Evolutionary conservation across 2,329 filamentous ascomycete genomes (phyloP), one percentile per base, ranked within the genome.

Genomic region (Fusarium vanettenii): DNA sequence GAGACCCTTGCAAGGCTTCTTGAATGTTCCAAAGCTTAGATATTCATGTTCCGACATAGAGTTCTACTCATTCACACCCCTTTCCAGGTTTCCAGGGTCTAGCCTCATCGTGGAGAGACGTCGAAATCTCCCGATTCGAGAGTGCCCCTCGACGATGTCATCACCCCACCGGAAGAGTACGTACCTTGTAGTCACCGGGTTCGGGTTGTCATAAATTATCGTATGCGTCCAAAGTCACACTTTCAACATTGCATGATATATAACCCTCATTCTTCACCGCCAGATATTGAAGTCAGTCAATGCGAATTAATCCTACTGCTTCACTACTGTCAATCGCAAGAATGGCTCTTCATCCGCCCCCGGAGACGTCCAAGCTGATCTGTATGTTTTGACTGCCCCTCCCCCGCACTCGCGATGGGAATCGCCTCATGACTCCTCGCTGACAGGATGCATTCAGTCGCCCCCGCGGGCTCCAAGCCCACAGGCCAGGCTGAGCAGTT

Each of bases 401-500:
- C 48, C 48, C 48, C 48, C 48, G 48, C 48, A 52, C 48, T 52
- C 48, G 48, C 48, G 48, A 52, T 52, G 48, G 18, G 45, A 20
- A 29, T 59, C 55, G 55, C 33, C 55, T 59, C 55, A 60, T 55
- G 57, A 61, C 64, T 71, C 64, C 70, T 73, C 45, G 20, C 55
- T 39, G 33, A 59, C 55, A 41, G 33, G 4, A 37, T 22, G 29
- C 31, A 14, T 52, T 9, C 69, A 89, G 90, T 94, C 83, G 92
- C 92, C 7, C 92, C 93, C 5, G 90, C 90, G 50, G 90, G 88
- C 41, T 85, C 87, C 74, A 84, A 89, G 72, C 83, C 86, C 62
- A 85, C 89, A 63, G 85, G 87, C 2, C 93, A 93, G 81, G 94
- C 95, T 13, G 90, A 90, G 27, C 95, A 97, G 82, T 97, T 95